Evolutionary conservation across 768 basidiomycete genomes (phyloP), one percentile per base, ranked within the genome.

Genomic region (Suillus plorans): DNA sequence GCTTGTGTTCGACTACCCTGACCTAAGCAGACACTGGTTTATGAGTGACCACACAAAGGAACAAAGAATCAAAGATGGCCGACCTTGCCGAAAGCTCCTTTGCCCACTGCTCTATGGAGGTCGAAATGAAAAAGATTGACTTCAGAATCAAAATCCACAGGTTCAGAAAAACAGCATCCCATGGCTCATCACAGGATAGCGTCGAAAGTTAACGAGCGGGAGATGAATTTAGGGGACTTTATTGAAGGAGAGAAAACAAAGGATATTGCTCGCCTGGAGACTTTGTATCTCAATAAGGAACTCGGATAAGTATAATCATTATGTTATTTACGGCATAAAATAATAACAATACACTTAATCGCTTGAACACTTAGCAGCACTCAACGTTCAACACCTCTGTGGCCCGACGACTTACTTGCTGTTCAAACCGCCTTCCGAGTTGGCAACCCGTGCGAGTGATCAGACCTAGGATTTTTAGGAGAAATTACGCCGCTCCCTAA

Each of bases 1-100:
- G 88, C 76, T 97, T 97, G 81, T 97, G 95, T 76, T 98, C 95
- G 67, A 99, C 94, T 55, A 98, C 95, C 73, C 96, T 88, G 75
- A 99, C 96, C 95, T 97, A 61, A 61, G 39, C 36, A 44, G 53
- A 36, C 53, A n/a, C 53, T 53, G 60, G 64, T 66, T 65, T 63
- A 47, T 53, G 67, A 47, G 36, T 66, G 52, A 45, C 62, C 55
- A 60, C 5, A 42, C 57, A 63, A 34, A 34, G 31, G 12, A 55
- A 42, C 57, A 63, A n/a, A 34, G 31, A 55, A 55, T 20, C 53
- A 55, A 55, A 36, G 39, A 37, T 37, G 64, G 66, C 63, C 56
- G 75, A 95, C 96, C 89, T 98, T 99, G 76, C 97, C 97, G 81
- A 99, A 99, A 31, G 97, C 95, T 53, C 97, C 97, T 77, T 95